Percentiles rank a stretch among this genome's conserved stretches.
phyloP scores from a whole-genome alignment of 441 rosid species.

The Kokia cookei region DNA sequence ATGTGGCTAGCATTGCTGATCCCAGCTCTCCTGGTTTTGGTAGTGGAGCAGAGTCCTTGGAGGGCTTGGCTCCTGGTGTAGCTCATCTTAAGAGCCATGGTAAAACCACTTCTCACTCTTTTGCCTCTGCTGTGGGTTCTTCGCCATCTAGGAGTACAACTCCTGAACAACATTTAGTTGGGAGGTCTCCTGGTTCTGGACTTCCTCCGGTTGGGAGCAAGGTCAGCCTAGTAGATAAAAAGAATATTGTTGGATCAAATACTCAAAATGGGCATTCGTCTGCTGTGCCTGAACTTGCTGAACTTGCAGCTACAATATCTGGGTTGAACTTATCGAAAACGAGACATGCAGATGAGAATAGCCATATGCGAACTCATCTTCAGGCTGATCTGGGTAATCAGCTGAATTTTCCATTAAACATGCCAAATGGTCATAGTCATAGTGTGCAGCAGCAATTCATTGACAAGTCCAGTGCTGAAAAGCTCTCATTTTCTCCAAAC shows the following conservation, averaged over 20 bases:
- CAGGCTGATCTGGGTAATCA: slow-evolving; percentile 35
- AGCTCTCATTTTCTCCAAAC: slow-evolving; percentile 35
- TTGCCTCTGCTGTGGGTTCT: slow-evolving; percentile 54
- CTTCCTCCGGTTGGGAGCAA: slow-evolving; percentile 73
- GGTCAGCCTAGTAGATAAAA: slow-evolving; percentile 50
- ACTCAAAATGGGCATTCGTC: slow-evolving; percentile 42
- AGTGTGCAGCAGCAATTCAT: slow-evolving; percentile 43
- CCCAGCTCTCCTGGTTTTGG: slow-evolving; percentile 31
- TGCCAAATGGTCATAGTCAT: slow-evolving; percentile 45
- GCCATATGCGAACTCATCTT: slow-evolving; percentile 34
- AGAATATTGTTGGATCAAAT: slow-evolving; percentile 32
- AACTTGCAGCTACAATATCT: slow-evolving; percentile 53
- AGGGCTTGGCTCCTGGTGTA: slow-evolving; percentile 43
- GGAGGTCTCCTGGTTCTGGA: slow-evolving; percentile 51
- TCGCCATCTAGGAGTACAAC: slow-evolving; percentile 66
- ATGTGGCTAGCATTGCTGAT: slow-evolving; percentile 33
- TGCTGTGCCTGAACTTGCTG: slow-evolving; percentile 38
- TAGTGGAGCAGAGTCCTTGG: slow-evolving; percentile 41
- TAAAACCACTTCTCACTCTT: slow-evolving; percentile 30
- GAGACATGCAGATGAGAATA: slow-evolving; percentile 41
- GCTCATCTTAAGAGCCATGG: slow-evolving; percentile 35
- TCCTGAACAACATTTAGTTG: slow-evolving; percentile 58
- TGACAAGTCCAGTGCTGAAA: slow-evolving; percentile 38
- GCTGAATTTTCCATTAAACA: slow-evolving; percentile 40
- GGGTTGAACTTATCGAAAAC: slow-evolving; percentile 43